Evolutionary conservation across 441 rosid genomes (phyloP).

Genomic region (Eruca vesicaria): DNA sequence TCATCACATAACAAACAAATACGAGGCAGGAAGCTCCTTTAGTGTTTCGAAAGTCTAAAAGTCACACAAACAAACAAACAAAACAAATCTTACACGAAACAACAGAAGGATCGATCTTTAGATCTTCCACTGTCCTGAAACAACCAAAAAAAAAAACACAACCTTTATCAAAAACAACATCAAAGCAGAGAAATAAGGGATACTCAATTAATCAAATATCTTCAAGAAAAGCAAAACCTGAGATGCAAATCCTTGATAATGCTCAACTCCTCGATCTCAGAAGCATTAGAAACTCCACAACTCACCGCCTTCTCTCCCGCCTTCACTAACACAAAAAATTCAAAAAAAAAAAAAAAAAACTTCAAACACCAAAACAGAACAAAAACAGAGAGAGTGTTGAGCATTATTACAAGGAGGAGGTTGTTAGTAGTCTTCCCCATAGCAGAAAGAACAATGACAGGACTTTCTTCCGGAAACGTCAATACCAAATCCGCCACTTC

Average conservation of each 20-base stretch:
- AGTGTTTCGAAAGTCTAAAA: neutral
- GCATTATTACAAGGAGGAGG: slow-evolving; percentile 58
- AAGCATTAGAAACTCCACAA: slow-evolving; percentile 70
- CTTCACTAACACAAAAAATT: slow-evolving; percentile 36
- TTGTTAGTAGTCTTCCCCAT: slow-evolving; percentile 93
- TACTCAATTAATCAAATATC: neutral
- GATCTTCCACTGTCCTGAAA: slow-evolving; percentile 71
- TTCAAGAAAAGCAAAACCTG: slow-evolving; percentile 38
- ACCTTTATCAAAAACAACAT: neutral
- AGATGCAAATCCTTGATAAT: slow-evolving; percentile 64
- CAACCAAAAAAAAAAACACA: neutral
- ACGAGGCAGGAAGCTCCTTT: neutral
- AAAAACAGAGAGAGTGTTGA: neutral
- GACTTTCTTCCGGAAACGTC: slow-evolving; percentile 71
- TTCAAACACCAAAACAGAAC: neutral
- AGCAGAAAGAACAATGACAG: slow-evolving; percentile 84
- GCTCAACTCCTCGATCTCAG: slow-evolving; percentile 64
- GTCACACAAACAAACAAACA: neutral
- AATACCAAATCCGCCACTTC: slow-evolving; percentile 77
- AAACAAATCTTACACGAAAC: slow-evolving; percentile 48
- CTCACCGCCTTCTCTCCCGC: slow-evolving; percentile 90
- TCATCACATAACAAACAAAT: neutral
- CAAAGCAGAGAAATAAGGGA: neutral
- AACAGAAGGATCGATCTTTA: slow-evolving; percentile 51
- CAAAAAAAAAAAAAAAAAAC: neutral